A percentile compares a stretch with the other conserved stretches of the same genome.
phyloP scores from a whole-genome alignment of 345 rosid genomes.

The Citrus sp. region DNA sequence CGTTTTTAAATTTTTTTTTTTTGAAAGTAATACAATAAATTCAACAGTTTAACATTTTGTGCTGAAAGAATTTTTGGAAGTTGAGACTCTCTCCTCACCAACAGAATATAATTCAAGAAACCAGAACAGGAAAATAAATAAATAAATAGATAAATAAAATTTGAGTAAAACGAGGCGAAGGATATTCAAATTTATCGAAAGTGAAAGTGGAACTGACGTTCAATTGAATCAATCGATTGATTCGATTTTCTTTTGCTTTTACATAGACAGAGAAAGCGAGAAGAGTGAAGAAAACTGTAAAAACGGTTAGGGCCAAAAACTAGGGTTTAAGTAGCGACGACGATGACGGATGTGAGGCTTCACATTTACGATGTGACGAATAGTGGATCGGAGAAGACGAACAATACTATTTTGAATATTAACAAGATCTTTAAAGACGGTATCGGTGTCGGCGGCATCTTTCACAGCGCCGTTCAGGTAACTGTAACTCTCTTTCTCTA shows the following conservation, averaged over 20 bases:
- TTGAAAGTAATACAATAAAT: no score
- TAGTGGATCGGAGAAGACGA: conserved; percentile 94
- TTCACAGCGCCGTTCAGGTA: conserved; percentile 98
- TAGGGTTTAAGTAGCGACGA: conserved; percentile 18
- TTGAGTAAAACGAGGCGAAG: conserved; percentile 2
- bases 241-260: neutral
- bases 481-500: conserved; percentile 24
- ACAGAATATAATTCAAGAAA: neutral
- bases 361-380: conserved; percentile 95
- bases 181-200: conserved; percentile 3
- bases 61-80: no score
- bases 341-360: conserved; percentile 74
- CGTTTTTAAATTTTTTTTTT: neutral
- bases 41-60: no score
- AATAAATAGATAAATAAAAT: neutral
- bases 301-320: conserved; percentile 15
- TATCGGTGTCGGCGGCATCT: conserved; percentile 94
- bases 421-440: conserved; percentile 94
- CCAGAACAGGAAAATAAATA: no score
- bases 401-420: conserved; percentile 85
- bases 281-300: neutral
- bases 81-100: neutral
- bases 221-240: neutral
- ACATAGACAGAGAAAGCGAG: neutral
- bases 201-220: neutral